Evolutionary conservation across 306 rosid species (phyloP), one percentile per base, ranked within the genome.

Genomic region (Corylus heterophylla): DNA sequence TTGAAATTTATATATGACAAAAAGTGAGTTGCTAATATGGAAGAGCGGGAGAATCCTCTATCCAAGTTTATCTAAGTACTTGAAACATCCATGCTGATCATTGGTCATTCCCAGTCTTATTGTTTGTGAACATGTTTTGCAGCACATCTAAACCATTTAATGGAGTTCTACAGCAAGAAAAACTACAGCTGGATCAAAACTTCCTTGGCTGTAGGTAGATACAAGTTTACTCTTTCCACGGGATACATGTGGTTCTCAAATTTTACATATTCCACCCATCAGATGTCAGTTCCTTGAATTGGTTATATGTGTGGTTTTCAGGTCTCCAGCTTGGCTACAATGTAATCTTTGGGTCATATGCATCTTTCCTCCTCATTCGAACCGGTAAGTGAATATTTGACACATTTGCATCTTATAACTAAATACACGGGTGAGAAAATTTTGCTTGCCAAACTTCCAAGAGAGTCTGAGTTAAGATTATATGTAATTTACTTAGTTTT

Each of bases 301-400:
- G 69, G 37, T 69, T 31, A 45, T 37, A 62, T 37, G 71, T 68
- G 54, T 74, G 49, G 73, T 73, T 78, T 73, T 37, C 93, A 93
- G 99, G 98, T 84, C 85, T 93, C 73, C 96, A 95, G 93, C 98
- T 95, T 77, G 92, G 96, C 81, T 95, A 95, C 83, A 95, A 97
- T 20, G 90, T 91, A 73, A 20, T 95, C 85, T 95, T 95, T 78
- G 99, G 99, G 74, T 91, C 98, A 71, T 95, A 91, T 73, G 97
- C 98, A n/a, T 89, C 96, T 63, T 93, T 95, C 85, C 98, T 93
- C 76, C 93, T 89, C 88, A 77, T 95, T 85, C 93, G 91, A 83
- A 93, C 98, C 63, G 98, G 99, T 95, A 80, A 63, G 87, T 83
- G 45, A 42, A 74, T 74, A 20, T 75, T 45, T 75, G 37, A 47